Evolutionary conservation across 805 yeast species (phyloP), one percentile per base, ranked within the genome.

Genomic region (Huiozyma naganishii): DNA sequence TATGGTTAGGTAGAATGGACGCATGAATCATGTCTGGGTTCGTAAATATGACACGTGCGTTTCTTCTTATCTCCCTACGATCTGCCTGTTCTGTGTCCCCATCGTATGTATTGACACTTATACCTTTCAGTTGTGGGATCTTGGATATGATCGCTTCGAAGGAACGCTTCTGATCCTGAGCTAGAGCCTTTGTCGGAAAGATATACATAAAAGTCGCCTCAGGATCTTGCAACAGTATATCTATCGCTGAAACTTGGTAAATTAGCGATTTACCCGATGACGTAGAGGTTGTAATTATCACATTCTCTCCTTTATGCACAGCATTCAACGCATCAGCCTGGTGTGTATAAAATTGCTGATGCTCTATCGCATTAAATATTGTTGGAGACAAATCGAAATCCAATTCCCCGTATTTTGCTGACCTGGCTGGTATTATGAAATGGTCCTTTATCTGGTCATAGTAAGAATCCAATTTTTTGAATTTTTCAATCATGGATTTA

Each of bases 131-230:
- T 9, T 64, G 62, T 0, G 78, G 76, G 41, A 84, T 71, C 33
- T 64, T 64, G 6, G 70, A 62, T 37, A 82, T 63, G 8, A 83
- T 63, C 23, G 74, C 78, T 40, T 72, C 71, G 44, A 92, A 65
- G n/a, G 94, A 79, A 49, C 95, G 69, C 54, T 81, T 81, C 62
- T 92, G 99, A 67, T 92, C 98, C 57, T 92, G 98, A 0, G 99
- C 97, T 41, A 92, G 68, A 0, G 99, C 98, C 57, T 92, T 92
- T 0, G 99, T 92, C 2, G 99, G 99, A 54, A 92, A 92, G 9
- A 92, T 79, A 53, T 83, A 88, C 69, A 94, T 69, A 7, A 95
- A 83, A 0, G 95, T 84, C 1, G 66, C 54, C 30, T 65, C 66
- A 8, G 66, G 65, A 37, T 58, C 69, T 7, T 57, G 53, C 37